A percentile compares a stretch with the other conserved stretches of the same genome.
Conservation (phyloP, 495 filamentous ascomycete genomes). For the Arthonia radiata region DNA sequence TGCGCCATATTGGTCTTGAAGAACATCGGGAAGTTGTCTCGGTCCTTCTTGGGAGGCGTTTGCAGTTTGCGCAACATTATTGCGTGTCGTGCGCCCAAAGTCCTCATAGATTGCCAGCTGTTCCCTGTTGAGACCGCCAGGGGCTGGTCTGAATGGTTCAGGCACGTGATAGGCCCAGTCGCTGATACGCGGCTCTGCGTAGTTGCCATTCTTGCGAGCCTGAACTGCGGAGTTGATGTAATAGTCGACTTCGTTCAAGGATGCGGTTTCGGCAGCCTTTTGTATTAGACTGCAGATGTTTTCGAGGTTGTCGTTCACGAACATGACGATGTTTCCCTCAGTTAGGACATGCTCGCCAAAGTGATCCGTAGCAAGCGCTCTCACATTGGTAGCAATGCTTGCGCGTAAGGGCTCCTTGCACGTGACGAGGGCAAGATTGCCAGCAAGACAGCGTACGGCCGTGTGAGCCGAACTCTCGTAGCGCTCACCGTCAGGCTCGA, state of each 20-base stretch:
- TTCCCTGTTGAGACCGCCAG: conserved; percentile 62
- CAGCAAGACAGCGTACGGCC: conserved; percentile 78
- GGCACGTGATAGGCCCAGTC: conserved; percentile 76
- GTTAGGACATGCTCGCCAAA: conserved; percentile 48
- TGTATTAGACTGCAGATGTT: conserved; percentile 79
- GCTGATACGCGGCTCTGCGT: conserved; percentile 44
- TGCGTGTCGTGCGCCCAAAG: conserved; percentile 61
- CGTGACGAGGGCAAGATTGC: conserved; percentile 83
- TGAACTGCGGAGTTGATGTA: conserved; percentile 58
- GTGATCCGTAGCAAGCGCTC: conserved; percentile 40
- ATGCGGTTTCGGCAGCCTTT: conserved; percentile 77
- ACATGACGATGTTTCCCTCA: conserved; percentile 82
- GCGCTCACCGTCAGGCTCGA: conserved; percentile 68
- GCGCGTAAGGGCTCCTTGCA: conserved; percentile 90
- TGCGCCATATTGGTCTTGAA: conserved; percentile 61
- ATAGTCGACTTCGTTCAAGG: conserved; percentile 79
- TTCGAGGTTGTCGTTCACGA: conserved; percentile 93
- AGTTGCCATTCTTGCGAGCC: conserved; percentile 43
- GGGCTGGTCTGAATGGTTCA: conserved; percentile 61
- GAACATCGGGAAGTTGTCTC: conserved; percentile 41
- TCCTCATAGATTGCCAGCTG: conserved; percentile 92
- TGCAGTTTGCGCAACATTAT: conserved; percentile 21
- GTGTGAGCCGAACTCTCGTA: conserved; percentile 65
- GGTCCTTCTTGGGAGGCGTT: conserved; percentile 31
- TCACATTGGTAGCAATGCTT: conserved; percentile 90